Base-by-base conservation (phyloP, 192 early-diverging fungal genomes). In the Backusella macrospora region DNA sequence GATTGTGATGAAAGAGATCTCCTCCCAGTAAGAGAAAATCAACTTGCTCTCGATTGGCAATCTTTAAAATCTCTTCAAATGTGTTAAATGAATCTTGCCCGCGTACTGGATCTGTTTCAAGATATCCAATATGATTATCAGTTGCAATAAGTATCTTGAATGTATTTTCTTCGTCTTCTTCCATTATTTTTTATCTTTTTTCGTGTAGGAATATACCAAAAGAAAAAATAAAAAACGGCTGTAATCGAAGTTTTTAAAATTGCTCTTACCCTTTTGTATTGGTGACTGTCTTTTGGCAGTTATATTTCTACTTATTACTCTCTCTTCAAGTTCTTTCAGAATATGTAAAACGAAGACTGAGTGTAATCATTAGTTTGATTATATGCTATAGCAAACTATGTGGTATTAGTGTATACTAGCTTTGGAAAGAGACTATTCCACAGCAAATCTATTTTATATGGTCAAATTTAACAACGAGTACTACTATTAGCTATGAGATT, bases 1-100 rank as follows among this genome's bases (percentile, higher is more conserved):
- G 90, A 84, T 96, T 98, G 70, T 97, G 95, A 81, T 99, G 96
- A 82, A 97, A 99, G 21, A 99, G 87, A 81, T 99, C 97, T 21
- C 97, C 97, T 26, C 95, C 96, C 5, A 99, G 84, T 21, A 99
- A 83, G 6, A 99, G 85, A 84, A 97, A 92, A 83, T 99, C 97
- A 6, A 94, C 97, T 68, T 92, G 69, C 8, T 88, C 73, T 39
- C 83, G 71, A 34, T 78, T 78, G 6, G 95, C 97, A 1, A 95
- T 64, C 45, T 88, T 68, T 34, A 99, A 84, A n/a, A 99, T 94
- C 78, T 99, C 97, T 73, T 88, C 89, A 81, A 99, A 97, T 16
- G 96, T 85, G 5, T 76, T 67, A 70, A 96, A 93, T 9, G 94
- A 94, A 78, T 99, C 97, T 38, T 92, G 82, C 14, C 89, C 89